phyloP scores from a whole-genome alignment of 1,139 yeast species.

The Blastobotrys ciferrii region DNA sequence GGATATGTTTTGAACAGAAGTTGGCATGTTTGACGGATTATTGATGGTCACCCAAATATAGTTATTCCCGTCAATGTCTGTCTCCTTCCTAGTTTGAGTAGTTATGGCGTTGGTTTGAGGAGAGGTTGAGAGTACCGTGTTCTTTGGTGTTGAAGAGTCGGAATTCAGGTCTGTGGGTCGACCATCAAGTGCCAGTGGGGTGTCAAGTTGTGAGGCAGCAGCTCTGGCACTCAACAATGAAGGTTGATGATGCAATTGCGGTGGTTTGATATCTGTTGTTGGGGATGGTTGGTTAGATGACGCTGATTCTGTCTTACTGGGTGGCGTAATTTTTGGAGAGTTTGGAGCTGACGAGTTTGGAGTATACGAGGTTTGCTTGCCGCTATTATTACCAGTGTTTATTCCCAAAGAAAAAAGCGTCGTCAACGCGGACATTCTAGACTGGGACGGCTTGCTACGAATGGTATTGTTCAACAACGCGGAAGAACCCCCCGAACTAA shows the following conservation, averaged over 20 bases:
- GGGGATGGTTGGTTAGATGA: not conserved
- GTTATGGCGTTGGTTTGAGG: not conserved
- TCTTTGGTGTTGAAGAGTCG: not conserved
- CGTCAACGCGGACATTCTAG: slow-evolving; percentile 25
- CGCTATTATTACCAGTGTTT: slow-evolving; percentile 1
- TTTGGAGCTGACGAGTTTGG: slow-evolving; percentile 9
- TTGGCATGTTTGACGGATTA: slow-evolving; percentile 33
- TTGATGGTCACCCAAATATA: slow-evolving; percentile 32
- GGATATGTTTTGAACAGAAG: slow-evolving; percentile 28
- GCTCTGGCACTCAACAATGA: not conserved
- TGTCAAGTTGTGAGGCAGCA: not conserved
- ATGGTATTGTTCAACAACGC: slow-evolving; percentile 25
- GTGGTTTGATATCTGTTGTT: not conserved
- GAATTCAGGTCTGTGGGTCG: not conserved
- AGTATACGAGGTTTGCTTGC: slow-evolving; percentile 1
- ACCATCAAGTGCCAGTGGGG: not conserved
- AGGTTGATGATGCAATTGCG: not conserved
- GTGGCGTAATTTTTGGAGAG: slow-evolving; percentile 8
- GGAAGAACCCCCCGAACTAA: slow-evolving; percentile 6
- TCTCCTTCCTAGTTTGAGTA: not conserved
- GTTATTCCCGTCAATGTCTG: slow-evolving; percentile 20
- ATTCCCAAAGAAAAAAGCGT: slow-evolving; percentile 22
- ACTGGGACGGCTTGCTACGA: slow-evolving; percentile 17
- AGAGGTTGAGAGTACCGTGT: not conserved
- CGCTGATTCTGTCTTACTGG: not conserved